Base-by-base conservation (phyloP, 2,329 filamentous ascomycete species). In the Gaeumannomyces tritici region DNA sequence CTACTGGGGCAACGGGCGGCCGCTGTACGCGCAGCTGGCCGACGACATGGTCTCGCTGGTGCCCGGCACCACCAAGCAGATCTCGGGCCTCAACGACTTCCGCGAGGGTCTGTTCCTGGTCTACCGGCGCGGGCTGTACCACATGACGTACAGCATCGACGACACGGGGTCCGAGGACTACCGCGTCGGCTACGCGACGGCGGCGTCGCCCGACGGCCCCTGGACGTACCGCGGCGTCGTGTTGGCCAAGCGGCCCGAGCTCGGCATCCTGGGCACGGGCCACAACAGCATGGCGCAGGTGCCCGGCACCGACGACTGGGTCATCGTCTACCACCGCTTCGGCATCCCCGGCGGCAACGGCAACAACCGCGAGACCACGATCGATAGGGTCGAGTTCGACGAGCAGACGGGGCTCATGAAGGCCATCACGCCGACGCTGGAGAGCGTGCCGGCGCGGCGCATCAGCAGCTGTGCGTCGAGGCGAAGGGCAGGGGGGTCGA, bases 1-100 rank as follows among this genome's bases (percentile, higher is more conserved):
- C 8, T 88, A 86, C 71, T 88, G 87, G 73, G 86, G 86, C 5
- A 81, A 80, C 60, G 76, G 78, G 1, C 64, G 64, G 0, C 73
- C 77, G 0, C 62, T 80, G 0, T 68, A 75, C 21, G 79, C 78
- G 0, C 75, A 80, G 65, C 67, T 80, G 0, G 71, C 69, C 42
- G 74, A 79, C 28, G 74, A 80, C 67, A 80, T 81, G 79, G 67
- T 75, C 0, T 78, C 76, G 0, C 70, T 80, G 65, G 75, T 77
- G 57, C 55, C 70, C 65, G 62, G 70, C 59, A 77, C 76, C 3
- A 70, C 73, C 4, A 64, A 63, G 33, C 62, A 64, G 4, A 69
- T 77, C 59, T 62, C 67, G 0, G 78, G 78, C 0, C 70, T 81
- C 1, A 69, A 71, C 3, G 69, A 75, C 62, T 81, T 79, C 70